These are phyloP conservation scores for Cymbomonas tetramitiformis DNA, from an alignment of 139 green algal genomes.

Conservation along the genomic window DNA sequence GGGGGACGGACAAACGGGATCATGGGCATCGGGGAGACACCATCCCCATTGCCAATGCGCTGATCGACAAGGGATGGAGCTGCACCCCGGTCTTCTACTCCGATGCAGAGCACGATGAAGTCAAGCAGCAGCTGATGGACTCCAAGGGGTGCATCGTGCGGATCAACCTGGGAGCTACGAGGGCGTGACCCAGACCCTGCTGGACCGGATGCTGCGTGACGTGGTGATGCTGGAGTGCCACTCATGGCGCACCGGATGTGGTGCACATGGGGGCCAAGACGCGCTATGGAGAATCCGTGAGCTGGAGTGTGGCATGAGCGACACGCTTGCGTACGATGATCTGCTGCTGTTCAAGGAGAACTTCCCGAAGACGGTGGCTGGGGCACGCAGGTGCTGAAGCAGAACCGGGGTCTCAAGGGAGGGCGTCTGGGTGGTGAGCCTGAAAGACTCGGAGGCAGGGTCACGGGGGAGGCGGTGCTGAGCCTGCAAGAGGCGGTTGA, in stretches of 20 bases:
- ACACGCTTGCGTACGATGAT: conserved; percentile 27
- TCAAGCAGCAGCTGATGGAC: neutral
- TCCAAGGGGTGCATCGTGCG: neutral
- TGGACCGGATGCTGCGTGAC: neutral
- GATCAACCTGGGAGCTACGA: conserved; percentile 25
- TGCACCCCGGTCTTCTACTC: neutral
- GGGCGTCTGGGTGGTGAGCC: conserved; percentile 28
- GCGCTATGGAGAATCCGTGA: conserved; percentile 17
- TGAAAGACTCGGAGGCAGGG: conserved; percentile 18
- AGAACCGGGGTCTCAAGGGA: conserved; percentile 26
- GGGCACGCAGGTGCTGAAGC: conserved; percentile 21
- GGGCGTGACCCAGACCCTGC: conserved; percentile 2
- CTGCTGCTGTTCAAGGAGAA: conserved; percentile 20
- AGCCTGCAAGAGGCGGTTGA: conserved; percentile 16
- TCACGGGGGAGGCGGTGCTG: conserved; percentile 17
- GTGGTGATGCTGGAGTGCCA: conserved; percentile 17
- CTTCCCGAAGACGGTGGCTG: conserved; percentile 26
- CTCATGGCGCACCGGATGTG: conserved; percentile 7
- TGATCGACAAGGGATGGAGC: neutral
- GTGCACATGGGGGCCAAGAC: conserved; percentile 15
- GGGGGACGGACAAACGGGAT: too few species aligned
- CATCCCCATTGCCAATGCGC: neutral
- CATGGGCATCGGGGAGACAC: neutral
- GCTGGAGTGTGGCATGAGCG: conserved; percentile 15
- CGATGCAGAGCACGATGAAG: neutral